Conservation (phyloP, 192 early-diverging fungal genomes). For the Entomortierella lignicola region DNA sequence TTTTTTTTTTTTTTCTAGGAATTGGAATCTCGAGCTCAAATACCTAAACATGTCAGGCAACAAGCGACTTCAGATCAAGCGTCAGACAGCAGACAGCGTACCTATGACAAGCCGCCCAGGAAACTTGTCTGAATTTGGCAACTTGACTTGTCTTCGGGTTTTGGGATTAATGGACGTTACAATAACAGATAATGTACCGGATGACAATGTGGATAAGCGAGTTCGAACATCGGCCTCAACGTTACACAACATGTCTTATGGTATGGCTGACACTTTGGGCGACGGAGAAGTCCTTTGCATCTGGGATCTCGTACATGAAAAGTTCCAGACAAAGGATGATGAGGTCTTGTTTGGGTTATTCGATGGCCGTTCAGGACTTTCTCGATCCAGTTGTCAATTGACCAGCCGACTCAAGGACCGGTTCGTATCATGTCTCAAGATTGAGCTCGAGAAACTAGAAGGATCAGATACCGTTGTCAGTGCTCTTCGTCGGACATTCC, state of each 20-base stretch:
- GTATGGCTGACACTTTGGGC: slow-evolving; percentile 87
- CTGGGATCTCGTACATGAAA: slow-evolving; percentile 89
- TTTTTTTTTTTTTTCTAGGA: slow-evolving; percentile 54
- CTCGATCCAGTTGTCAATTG: slow-evolving; percentile 61
- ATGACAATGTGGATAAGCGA: slow-evolving; percentile 83
- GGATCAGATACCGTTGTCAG: slow-evolving; percentile 69
- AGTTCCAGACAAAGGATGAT: slow-evolving; percentile 84
- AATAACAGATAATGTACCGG: slow-evolving; percentile 73
- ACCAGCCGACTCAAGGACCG: slow-evolving; percentile 80
- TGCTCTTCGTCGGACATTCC: slow-evolving; percentile 87
- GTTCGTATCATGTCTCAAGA: slow-evolving; percentile 73
- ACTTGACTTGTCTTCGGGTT: slow-evolving; percentile 80
- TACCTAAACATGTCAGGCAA: slow-evolving; percentile 96
- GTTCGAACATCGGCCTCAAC: slow-evolving; percentile 86
- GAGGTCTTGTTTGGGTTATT: slow-evolving; percentile 93
- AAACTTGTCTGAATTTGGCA: slow-evolving; percentile 81
- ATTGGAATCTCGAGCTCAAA: slow-evolving; percentile 91
- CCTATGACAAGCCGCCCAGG: slow-evolving; percentile 47
- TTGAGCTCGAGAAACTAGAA: slow-evolving; percentile 83
- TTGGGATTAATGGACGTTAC: slow-evolving; percentile 94
- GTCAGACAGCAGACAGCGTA: slow-evolving; percentile 58
- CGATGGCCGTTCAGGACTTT: slow-evolving; percentile 74
- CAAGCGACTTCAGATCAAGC: slow-evolving; percentile 88
- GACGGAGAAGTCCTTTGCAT: slow-evolving; percentile 75
- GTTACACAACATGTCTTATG: slow-evolving; percentile 87